Evolutionary conservation across 1,139 yeast species (phyloP).

Genomic region (Blastobotrys persicus): DNA sequence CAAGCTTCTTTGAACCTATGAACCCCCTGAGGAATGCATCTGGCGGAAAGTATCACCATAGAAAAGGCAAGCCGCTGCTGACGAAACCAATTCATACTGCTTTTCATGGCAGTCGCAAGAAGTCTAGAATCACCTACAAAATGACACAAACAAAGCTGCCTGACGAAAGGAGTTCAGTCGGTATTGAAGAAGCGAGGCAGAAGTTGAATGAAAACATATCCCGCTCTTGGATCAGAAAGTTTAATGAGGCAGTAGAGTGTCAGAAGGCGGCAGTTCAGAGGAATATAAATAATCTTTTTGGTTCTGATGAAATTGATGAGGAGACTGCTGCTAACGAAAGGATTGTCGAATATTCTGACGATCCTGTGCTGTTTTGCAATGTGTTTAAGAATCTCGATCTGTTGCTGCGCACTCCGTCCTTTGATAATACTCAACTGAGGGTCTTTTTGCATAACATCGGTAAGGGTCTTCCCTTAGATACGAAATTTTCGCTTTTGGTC

Average conservation of each 20-base stretch:
- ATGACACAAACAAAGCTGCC: conserved; percentile 26
- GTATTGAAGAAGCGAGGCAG: conserved; percentile 37
- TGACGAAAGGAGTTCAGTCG: conserved; percentile 28
- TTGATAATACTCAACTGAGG: conserved; percentile 52
- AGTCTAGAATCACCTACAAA: conserved; percentile 17
- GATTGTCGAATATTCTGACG: conserved; percentile 55
- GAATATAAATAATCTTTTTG: conserved; percentile 56
- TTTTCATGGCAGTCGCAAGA: conserved; percentile 13
- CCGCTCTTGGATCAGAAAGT: conserved; percentile 63
- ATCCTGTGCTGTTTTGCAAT: conserved; percentile 64
- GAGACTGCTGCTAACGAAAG: conserved; percentile 50
- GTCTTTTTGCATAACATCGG: conserved; percentile 69
- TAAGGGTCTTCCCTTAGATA: conserved; percentile 74
- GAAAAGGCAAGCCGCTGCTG: neutral
- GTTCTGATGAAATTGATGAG: conserved; percentile 42
- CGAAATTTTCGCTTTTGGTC: conserved; percentile 62
- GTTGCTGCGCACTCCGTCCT: conserved; percentile 52
- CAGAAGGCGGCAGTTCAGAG: conserved; percentile 45
- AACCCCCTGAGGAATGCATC: neutral
- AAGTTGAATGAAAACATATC: conserved; percentile 49
- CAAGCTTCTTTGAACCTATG: conserved; percentile 6
- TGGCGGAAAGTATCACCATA: conserved; percentile 2
- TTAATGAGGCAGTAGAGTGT: conserved; percentile 28
- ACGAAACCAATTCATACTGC: conserved; percentile 17
- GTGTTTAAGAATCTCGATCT: conserved; percentile 58